Evolutionary conservation across 768 basidiomycete genomes (phyloP).

Genomic region (Scleroderma citrinum): DNA sequence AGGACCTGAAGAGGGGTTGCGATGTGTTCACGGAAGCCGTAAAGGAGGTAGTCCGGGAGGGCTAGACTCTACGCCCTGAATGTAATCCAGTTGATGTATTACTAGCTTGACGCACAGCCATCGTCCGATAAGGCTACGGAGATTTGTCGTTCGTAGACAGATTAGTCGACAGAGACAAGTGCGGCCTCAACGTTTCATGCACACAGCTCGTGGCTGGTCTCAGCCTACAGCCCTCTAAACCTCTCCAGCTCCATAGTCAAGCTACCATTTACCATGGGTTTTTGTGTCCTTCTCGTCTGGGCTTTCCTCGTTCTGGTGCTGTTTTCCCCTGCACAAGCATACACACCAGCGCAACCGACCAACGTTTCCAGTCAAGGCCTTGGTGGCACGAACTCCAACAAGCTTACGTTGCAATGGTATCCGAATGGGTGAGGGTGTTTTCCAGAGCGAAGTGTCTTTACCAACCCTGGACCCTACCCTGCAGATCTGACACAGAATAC

Average conservation of each 20-base stretch:
- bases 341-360: conserved; percentile 63
- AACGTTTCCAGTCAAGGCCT: conserved; percentile 44
- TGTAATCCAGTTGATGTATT: too few relatives aligned
- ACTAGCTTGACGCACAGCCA: too few relatives aligned
- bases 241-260: too few relatives aligned
- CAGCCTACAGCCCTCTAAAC: not conserved
- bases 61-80: too few relatives aligned
- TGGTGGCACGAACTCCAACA: conserved; percentile 32
- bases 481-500: conserved; percentile 45
- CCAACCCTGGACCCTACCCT: conserved; percentile 6
- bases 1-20: conserved; percentile 67
- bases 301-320: conserved; percentile 4
- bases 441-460: not conserved
- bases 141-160: not conserved
- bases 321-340: conserved; percentile 31
- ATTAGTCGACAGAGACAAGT: too few relatives aligned
- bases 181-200: not conserved
- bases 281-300: not conserved
- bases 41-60: conserved; percentile 55
- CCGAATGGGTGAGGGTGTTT: conserved; percentile 38
- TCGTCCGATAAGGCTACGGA: not conserved
- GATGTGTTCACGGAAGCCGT: conserved; percentile 65
- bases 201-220: not conserved
- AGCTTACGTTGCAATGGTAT: conserved; percentile 58
- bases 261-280: conserved; percentile 20